phyloP scores from a whole-genome alignment of 208 protist species.

The Wallacemonas collosoma region DNA sequence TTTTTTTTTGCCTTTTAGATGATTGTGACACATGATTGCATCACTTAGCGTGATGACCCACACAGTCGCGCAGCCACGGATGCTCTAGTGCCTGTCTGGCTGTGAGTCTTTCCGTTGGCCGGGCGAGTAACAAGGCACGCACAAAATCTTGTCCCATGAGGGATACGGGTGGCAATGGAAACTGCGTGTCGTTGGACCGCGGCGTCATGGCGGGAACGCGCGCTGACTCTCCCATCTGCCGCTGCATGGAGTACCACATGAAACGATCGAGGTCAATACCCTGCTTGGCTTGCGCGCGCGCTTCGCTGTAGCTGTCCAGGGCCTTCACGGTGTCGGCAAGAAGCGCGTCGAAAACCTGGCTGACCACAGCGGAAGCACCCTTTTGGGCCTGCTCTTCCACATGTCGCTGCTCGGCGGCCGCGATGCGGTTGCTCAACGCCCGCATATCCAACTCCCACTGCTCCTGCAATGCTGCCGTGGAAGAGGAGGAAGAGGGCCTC shows the following conservation, averaged over 20 bases:
- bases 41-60: not conserved
- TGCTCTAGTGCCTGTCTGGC: constrained; percentile 26
- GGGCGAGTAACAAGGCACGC: constrained; percentile 18
- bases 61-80: constrained; percentile 41
- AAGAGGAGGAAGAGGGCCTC: no score
- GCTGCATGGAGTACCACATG: constrained; percentile 22
- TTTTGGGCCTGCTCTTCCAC: not conserved
- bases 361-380: not conserved
- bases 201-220: not conserved
- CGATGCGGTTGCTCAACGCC: constrained; percentile 22
- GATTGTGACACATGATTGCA: no score
- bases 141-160: constrained; percentile 40
- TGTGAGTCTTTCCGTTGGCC: constrained; percentile 16
- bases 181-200: constrained; percentile 9
- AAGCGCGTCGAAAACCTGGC: constrained; percentile 19
- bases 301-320: constrained; percentile 22
- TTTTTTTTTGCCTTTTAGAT: not conserved
- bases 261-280: constrained; percentile 40
- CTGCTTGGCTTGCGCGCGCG: constrained; percentile 12
- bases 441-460: constrained; percentile 23
- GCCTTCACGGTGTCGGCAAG: constrained; percentile 23
- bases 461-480: not conserved
- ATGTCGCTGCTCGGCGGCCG: constrained; percentile 11
- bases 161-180: constrained; percentile 33
- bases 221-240: not conserved